phyloP scores from a whole-genome alignment of 2,329 filamentous ascomycete genomes.

The Epichloe baconii region DNA sequence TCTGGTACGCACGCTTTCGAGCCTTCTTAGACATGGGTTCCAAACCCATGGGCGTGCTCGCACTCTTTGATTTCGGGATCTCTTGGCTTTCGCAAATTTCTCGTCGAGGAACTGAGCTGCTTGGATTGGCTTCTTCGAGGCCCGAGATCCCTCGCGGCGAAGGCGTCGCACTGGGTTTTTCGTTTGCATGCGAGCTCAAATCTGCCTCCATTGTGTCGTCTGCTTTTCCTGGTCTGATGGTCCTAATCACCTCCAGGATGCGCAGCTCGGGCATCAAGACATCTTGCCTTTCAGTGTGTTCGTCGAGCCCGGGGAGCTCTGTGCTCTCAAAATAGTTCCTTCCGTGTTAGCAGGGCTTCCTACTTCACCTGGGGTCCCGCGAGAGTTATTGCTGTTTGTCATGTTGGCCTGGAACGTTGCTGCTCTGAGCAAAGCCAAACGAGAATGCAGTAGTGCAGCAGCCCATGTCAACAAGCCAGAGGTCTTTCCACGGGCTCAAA shows the following conservation, averaged over 20 bases:
- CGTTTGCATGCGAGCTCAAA: too few relatives aligned
- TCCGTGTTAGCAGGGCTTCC: background rate
- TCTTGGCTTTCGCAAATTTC: background rate
- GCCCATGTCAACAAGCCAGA: too few relatives aligned
- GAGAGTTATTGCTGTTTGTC: background rate
- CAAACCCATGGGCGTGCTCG: background rate
- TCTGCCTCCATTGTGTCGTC: background rate
- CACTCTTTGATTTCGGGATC: background rate
- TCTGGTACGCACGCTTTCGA: constrained; percentile 1
- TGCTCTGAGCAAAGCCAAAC: background rate
- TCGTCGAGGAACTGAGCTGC: too few relatives aligned
- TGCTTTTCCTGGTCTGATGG: background rate
- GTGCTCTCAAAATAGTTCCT: background rate
- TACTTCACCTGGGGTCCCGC: background rate
- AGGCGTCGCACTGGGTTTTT: background rate
- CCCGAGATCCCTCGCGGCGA: background rate
- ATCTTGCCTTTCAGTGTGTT: background rate
- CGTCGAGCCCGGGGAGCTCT: background rate
- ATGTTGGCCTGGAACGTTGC: background rate
- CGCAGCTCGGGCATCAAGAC: background rate
- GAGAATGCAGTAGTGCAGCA: background rate
- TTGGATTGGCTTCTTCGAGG: background rate
- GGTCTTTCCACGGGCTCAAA: background rate
- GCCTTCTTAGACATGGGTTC: background rate
- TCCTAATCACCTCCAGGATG: background rate